Base-by-base conservation (phyloP, 2,329 filamentous ascomycete species). In the Sphaerulina populicola region DNA sequence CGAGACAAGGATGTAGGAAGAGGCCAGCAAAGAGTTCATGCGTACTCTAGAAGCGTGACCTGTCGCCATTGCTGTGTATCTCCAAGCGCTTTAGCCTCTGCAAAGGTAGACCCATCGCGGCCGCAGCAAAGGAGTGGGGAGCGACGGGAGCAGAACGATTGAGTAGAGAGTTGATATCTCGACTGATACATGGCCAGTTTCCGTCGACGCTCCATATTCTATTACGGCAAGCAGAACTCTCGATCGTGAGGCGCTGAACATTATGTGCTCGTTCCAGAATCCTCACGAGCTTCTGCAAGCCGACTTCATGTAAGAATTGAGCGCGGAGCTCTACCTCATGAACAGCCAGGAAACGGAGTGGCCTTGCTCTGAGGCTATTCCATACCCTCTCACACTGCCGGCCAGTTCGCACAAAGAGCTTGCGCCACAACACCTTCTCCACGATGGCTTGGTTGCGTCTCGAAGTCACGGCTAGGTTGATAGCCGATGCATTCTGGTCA, bases 1-100 rank as follows among this genome's bases (percentile, higher is more conserved):
- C 47, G 7, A 50, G 40, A 39, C 33, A 33, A 7, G 41, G 47
- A 44, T 50, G 47, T 6, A n/a, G 4, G 12, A 50, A 44, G 18
- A 50, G 36, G 8, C 41, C 47, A 10, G 14, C 15, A 40, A 44
- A 49, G 11, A 35, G 5, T 9, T 10, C 6, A 4, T 8, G 29
- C 29, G 35, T 14, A 11, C 8, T 2, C 47, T 41, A 50, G 21
- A 37, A 44, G n/a, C 47, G 40, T 4, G 47, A 14, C 6, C 27
- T 44, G 15, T 50, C 35, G 18, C 47, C 47, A 11, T 44, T 44
- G 21, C 35, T 33, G 47, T 50, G 41, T n/a, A 50, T 15, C 15
- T 29, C 21, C 33, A 50, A 15, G 6, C 47, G 41, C 18, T 39
- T 44, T 21, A 50, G 41, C 8, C 31, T 33, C 36, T 44, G 40